Percentiles rank a stretch among this genome's conserved stretches.
phyloP scores from a whole-genome alignment of 371 early-diverging fungal genomes.

The Rhizopus sp. region DNA sequence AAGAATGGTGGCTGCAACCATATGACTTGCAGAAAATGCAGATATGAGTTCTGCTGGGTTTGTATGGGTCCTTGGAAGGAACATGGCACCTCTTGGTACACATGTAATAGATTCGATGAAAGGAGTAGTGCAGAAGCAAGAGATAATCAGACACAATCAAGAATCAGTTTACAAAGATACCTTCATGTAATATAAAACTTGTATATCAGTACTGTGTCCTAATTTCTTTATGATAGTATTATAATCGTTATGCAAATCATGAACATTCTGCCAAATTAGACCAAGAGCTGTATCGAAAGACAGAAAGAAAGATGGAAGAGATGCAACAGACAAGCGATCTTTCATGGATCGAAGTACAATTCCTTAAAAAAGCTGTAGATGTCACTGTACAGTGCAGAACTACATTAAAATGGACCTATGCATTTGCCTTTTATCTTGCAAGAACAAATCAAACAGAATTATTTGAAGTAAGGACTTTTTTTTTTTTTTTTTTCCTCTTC shows the following conservation, averaged over 20 bases:
- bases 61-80: conserved; percentile 89
- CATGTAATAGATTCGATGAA: conserved; percentile 94
- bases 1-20: conserved; percentile 98
- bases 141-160: conserved; percentile 82
- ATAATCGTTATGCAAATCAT: conserved; percentile 97
- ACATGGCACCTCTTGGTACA: conserved; percentile 89
- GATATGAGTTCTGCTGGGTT: conserved; percentile 91
- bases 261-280: conserved; percentile 92
- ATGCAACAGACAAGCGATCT: conserved; percentile 88
- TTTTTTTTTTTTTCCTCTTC: neutral
- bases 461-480: conserved; percentile 65
- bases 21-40: conserved; percentile 90
- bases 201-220: neutral
- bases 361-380: conserved; percentile 90
- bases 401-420: conserved; percentile 96
- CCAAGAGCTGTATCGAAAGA: conserved; percentile 82
- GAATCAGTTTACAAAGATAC: conserved; percentile 90
- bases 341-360: conserved; percentile 99
- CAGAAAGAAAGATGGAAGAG: conserved; percentile 95
- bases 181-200: conserved; percentile 69
- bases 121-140: conserved; percentile 78
- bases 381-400: conserved; percentile 83
- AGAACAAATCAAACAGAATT: conserved; percentile 85
- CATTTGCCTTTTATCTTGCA: conserved; percentile 92
- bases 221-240: conserved; percentile 65